Percentiles rank a stretch among this genome's conserved stretches.
Evolutionary conservation across 2,329 filamentous ascomycete species (phyloP).

Genomic region (Scedosporium boydii): DNA sequence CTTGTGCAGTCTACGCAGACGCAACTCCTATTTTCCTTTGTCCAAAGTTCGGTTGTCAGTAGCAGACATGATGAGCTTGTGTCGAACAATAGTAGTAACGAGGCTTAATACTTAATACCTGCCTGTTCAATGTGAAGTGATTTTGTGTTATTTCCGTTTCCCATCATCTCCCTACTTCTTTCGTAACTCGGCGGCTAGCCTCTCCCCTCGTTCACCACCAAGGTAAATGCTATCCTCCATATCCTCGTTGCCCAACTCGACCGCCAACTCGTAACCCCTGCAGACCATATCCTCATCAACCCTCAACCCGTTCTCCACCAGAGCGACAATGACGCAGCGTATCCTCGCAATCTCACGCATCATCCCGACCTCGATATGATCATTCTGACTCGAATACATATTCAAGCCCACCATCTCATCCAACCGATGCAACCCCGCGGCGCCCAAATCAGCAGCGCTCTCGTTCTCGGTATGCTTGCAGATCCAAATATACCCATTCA

Average conservation of each 20-base stretch:
- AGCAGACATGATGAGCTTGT: not conserved
- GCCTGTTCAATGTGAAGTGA: too few species aligned
- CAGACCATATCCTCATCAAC: constrained; percentile 88
- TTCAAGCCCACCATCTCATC: constrained; percentile 79
- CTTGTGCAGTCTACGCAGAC: too few species aligned
- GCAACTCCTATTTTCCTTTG: too few species aligned
- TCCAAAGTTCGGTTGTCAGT: too few species aligned
- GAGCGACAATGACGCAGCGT: constrained; percentile 67
- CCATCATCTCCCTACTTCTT: constrained; percentile 2
- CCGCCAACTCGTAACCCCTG: constrained; percentile 69
- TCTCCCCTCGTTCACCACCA: constrained; percentile 45
- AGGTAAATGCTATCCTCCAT: constrained; percentile 51
- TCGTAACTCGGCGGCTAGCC: constrained; percentile 30
- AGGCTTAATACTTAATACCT: too few species aligned
- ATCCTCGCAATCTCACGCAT: constrained; percentile 83
- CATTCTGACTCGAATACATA: constrained; percentile 94
- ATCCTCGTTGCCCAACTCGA: constrained; percentile 61
- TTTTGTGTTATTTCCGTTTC: not conserved
- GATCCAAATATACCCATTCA: constrained; percentile 97
- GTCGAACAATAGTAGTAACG: not conserved
- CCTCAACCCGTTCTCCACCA: constrained; percentile 72
- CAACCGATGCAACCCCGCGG: constrained; percentile 62
- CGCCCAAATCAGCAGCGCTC: constrained; percentile 34
- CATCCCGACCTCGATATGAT: constrained; percentile 65
- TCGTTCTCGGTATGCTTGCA: constrained; percentile 66